phyloP scores from a whole-genome alignment of 2,329 filamentous ascomycete genomes.

The Clarireedia sp. region DNA sequence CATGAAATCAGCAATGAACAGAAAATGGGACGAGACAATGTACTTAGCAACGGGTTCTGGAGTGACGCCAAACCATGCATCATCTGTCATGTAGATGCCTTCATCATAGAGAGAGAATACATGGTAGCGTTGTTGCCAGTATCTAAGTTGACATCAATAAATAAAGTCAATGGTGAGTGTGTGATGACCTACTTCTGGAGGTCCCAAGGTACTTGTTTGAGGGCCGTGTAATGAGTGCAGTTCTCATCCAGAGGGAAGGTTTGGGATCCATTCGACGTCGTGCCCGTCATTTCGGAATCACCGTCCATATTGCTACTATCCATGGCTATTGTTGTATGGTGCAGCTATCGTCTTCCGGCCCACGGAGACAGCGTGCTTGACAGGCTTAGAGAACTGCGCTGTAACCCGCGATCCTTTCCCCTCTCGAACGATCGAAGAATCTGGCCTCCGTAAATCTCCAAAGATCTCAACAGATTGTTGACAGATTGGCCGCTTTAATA shows the following conservation, averaged over 20 bases:
- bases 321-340: not conserved
- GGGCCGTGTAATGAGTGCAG: slow-evolving; percentile 67
- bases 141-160: slow-evolving; percentile 43
- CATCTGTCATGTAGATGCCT: slow-evolving; percentile 82
- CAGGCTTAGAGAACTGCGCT: no score
- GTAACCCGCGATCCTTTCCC: no score
- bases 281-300: not conserved
- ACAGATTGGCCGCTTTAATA: no score
- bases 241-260: slow-evolving; percentile 45
- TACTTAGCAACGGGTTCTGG: slow-evolving; percentile 85
- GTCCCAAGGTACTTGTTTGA: slow-evolving; percentile 68
- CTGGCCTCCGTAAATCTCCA: no score
- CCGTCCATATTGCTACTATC: not conserved
- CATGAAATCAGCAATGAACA: not conserved
- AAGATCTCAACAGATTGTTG: no score
- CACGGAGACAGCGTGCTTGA: no score
- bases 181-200: slow-evolving; percentile 63
- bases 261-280: not conserved
- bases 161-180: not conserved
- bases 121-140: slow-evolving; percentile 81
- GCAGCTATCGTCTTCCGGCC: no score
- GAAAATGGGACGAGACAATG: slow-evolving; percentile 22
- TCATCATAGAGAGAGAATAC: slow-evolving; percentile 85
- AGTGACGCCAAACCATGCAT: slow-evolving; percentile 95
- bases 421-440: no score